These are phyloP conservation scores for Xerocomus spinulosus DNA, from an alignment of 768 basidiomycete genomes.

Conservation along the genomic window DNA sequence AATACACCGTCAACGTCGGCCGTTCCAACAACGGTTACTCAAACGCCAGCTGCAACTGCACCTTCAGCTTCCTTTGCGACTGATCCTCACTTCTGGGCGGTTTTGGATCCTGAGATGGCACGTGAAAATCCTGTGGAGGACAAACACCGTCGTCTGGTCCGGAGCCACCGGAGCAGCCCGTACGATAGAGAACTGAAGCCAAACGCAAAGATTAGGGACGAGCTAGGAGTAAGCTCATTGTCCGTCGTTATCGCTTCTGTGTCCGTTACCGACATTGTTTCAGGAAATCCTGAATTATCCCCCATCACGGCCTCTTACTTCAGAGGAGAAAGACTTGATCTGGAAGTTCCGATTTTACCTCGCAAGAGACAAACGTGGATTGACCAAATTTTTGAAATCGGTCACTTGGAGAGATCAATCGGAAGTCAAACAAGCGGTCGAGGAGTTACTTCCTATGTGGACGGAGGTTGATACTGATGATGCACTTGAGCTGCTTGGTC, in stretches of 20 bases:
- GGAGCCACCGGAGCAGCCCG: slow-evolving; percentile 92
- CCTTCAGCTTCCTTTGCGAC: slow-evolving; percentile 48
- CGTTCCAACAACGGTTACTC: slow-evolving; percentile 38
- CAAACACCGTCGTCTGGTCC: slow-evolving; percentile 89
- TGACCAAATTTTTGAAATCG: slow-evolving; percentile 96
- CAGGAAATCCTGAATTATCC: slow-evolving; percentile 90
- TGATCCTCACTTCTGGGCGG: slow-evolving; percentile 78
- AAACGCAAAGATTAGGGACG: slow-evolving; percentile 92
- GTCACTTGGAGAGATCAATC: slow-evolving; percentile 96
- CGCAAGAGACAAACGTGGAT: slow-evolving; percentile 82
- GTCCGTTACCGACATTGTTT: not conserved
- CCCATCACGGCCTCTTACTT: slow-evolving; percentile 78
- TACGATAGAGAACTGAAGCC: slow-evolving; percentile 96
- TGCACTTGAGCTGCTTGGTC: slow-evolving; percentile 90
- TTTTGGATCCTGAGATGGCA: slow-evolving; percentile 85
- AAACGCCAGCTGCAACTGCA: slow-evolving; percentile 37
- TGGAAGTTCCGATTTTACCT: slow-evolving; percentile 99
- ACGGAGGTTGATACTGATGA: slow-evolving; percentile 96
- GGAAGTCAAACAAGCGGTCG: slow-evolving; percentile 97
- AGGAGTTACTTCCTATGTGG: slow-evolving; percentile 93
- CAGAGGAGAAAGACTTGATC: slow-evolving; percentile 92
- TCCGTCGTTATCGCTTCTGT: not conserved
- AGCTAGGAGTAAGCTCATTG: slow-evolving; percentile 64
- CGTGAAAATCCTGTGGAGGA: slow-evolving; percentile 97
- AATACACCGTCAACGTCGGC: slow-evolving; percentile 39